A percentile compares a stretch with the other conserved stretches of the same genome.
Evolutionary conservation across 495 filamentous ascomycete species (phyloP).

Genomic region (Xylaria cubensis): DNA sequence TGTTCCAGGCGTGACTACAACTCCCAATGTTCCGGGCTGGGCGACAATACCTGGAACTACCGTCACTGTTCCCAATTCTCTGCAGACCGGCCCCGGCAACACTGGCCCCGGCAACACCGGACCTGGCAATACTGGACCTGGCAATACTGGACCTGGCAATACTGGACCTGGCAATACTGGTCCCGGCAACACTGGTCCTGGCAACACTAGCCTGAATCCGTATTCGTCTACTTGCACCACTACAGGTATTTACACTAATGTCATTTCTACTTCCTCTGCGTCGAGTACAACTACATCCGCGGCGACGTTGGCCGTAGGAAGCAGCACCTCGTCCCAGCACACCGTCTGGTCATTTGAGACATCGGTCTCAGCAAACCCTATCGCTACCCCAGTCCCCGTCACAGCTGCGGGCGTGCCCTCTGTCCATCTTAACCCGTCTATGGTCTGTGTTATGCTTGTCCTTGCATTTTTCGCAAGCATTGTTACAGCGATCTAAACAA

Average conservation of each 20-base stretch:
- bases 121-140: too few species aligned
- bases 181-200: neutral
- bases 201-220: neutral
- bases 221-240: slow-evolving; percentile 25
- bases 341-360: slow-evolving; percentile 17
- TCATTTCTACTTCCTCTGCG: slow-evolving; percentile 16
- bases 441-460: neutral
- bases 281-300: slow-evolving; percentile 22
- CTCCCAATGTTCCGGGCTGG: neutral
- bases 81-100: neutral
- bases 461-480: slow-evolving; percentile 18
- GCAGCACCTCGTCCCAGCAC: slow-evolving; percentile 13
- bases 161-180: neutral
- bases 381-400: slow-evolving; percentile 11
- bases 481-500: slow-evolving; percentile 14
- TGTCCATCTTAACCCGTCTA: neutral
- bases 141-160: too few species aligned
- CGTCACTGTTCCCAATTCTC: slow-evolving; percentile 14
- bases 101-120: neutral
- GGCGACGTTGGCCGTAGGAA: slow-evolving; percentile 19
- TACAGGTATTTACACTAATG: slow-evolving; percentile 26
- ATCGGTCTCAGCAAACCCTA: slow-evolving; percentile 4
- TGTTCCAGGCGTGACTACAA: neutral
- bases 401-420: slow-evolving; percentile 3
- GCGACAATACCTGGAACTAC: slow-evolving; percentile 21